Base-by-base conservation (phyloP, 2,329 filamentous ascomycete genomes). In the Trichoderma cornu-damae region DNA sequence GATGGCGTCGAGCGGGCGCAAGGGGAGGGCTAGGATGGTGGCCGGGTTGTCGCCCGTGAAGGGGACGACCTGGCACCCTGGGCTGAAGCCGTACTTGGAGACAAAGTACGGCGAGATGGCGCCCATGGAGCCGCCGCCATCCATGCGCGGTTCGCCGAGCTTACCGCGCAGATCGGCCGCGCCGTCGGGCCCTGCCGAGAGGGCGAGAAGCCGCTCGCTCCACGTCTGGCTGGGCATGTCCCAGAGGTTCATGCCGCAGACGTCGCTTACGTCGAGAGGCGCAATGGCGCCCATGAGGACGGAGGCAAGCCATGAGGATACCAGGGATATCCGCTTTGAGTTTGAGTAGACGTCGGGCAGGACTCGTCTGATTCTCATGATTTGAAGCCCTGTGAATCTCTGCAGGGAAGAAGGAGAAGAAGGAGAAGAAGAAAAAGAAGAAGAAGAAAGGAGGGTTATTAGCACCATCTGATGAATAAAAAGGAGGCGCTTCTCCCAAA, bases 351-450 rank as follows among this genome's bases (percentile, higher is more conserved):
- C 87, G 4, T 88, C 81, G 1, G 93, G 90, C 62, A 92, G 83
- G 62, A 89, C 89, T 57, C 84, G 82, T 63, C 87, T 86, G 70
- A 96, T 91, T 11, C 92, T 84, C 72, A 96, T 83, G 66, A 99
- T 97, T 72, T 99, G 94, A 3, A 90, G 89, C n/a, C 94, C 94
- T 24, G 93, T 97, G 76, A 99, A 99, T 61, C 94, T 88, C 88
- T 92, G 64, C n/a, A n/a, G n/a, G n/a, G n/a, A n/a, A n/a, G n/a
- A n/a, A n/a, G n/a, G n/a, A n/a, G n/a, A n/a, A n/a, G n/a, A n/a
- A n/a, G n/a, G n/a, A n/a, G n/a, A n/a, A n/a, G n/a, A n/a, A n/a
- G n/a, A n/a, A n/a, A n/a, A n/a, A n/a, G n/a, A n/a, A n/a, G n/a
- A n/a, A n/a, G n/a, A n/a, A n/a, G n/a, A 56, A 34, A 16, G 43